A percentile compares a stretch with the other conserved stretches of the same genome.
Evolutionary conservation across 768 basidiomycete genomes (phyloP).

Genomic region (Mycena haematopus): DNA sequence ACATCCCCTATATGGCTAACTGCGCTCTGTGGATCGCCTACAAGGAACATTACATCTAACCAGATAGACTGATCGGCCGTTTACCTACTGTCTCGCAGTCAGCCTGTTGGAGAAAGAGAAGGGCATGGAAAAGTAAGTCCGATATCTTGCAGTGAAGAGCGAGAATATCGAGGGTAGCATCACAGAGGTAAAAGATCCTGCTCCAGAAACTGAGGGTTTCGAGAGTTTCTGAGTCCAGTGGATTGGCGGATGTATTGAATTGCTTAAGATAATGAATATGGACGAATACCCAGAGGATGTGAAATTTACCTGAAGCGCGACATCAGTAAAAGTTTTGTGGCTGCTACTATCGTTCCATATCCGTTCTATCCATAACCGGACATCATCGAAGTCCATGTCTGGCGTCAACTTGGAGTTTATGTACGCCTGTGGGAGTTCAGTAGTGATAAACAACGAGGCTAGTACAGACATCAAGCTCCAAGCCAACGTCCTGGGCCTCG

Average conservation of each 20-base stretch:
- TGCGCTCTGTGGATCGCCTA: conserved; percentile 86
- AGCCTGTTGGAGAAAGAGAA: conserved; percentile 71
- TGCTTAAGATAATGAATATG: conserved; percentile 49
- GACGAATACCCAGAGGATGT: neutral
- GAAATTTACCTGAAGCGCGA: conserved; percentile 60
- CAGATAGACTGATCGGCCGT: neutral
- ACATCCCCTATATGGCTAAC: conserved; percentile 79
- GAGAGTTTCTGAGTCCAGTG: conserved; percentile 70
- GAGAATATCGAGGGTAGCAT: conserved; percentile 68
- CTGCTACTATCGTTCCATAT: conserved; percentile 62
- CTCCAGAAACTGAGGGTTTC: conserved; percentile 77
- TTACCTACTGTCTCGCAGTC: conserved; percentile 84
- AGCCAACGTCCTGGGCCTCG: conserved; percentile 67
- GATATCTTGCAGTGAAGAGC: conserved; percentile 70
- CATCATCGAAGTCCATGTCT: conserved; percentile 51
- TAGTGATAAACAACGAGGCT: conserved; percentile 10
- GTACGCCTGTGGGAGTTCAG: conserved; percentile 49
- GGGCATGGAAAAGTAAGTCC: conserved; percentile 66
- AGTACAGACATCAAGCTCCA: conserved; percentile 60
- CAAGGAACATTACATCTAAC: conserved; percentile 10
- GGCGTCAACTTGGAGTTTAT: conserved; percentile 63
- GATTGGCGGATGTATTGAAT: conserved; percentile 56
- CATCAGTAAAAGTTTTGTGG: conserved; percentile 63
- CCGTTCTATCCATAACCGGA: conserved; percentile 46
- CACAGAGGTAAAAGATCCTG: conserved; percentile 64